Conservation (phyloP, 2,329 filamentous ascomycete species). For the Fusarium clavum region DNA sequence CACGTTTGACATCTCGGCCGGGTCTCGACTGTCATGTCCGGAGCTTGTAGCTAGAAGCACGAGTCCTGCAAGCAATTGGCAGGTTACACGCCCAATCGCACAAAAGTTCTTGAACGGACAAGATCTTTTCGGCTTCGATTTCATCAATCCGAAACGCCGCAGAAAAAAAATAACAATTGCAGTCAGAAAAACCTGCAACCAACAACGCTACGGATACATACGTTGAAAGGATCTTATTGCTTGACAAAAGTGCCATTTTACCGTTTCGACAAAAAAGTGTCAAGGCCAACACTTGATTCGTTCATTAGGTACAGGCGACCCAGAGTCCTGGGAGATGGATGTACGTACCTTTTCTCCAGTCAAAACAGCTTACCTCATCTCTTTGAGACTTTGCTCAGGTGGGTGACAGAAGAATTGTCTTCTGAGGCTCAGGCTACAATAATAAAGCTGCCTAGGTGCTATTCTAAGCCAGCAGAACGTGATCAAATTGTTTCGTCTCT, state of each 20-base stretch:
- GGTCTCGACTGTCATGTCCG: slow-evolving; percentile 36
- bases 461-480: no score
- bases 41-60: not conserved
- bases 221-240: slow-evolving; percentile 9
- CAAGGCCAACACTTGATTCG: slow-evolving; percentile 24
- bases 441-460: no score
- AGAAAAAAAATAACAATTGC: not conserved
- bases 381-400: not conserved
- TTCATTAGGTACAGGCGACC: slow-evolving; percentile 13
- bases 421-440: no score
- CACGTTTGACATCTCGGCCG: slow-evolving; percentile 38
- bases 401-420: no score
- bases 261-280: slow-evolving; percentile 5
- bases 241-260: slow-evolving; percentile 28
- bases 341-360: slow-evolving; percentile 16
- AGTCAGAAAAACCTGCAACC: not conserved
- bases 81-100: slow-evolving; percentile 1
- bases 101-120: slow-evolving; percentile 22
- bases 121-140: not conserved
- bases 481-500: no score
- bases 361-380: slow-evolving; percentile 27
- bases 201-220: slow-evolving; percentile 1
- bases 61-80: slow-evolving; percentile 24
- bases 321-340: slow-evolving; percentile 27
- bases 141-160: slow-evolving; percentile 27